A percentile compares a stretch with the other conserved stretches of the same genome.
phyloP scores from a whole-genome alignment of 768 basidiomycete species.

The Hemileccinum impolitum region DNA sequence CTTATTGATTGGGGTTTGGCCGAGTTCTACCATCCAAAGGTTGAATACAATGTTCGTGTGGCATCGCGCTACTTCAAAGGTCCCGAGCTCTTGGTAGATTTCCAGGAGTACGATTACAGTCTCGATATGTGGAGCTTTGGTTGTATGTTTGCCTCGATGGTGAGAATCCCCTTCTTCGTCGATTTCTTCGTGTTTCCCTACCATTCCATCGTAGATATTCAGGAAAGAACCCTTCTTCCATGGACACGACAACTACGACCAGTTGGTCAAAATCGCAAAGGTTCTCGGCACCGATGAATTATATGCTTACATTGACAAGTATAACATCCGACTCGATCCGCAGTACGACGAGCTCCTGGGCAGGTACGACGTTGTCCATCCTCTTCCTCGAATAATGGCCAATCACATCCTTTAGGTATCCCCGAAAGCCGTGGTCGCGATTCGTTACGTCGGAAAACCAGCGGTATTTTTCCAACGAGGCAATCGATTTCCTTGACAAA shows the following conservation, averaged over 20 bases:
- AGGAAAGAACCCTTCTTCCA: constrained; percentile 99
- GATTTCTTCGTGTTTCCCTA: neutral
- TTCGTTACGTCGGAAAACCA: constrained; percentile 97
- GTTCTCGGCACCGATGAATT: constrained; percentile 96
- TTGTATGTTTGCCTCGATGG: constrained; percentile 99
- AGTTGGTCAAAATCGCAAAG: constrained; percentile 96
- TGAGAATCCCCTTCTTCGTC: constrained; percentile 34
- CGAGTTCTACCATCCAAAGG: constrained; percentile 97
- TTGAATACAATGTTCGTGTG: constrained; percentile 97
- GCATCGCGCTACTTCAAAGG: constrained; percentile 98
- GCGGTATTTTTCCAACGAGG: constrained; percentile 94
- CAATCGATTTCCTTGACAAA: constrained; percentile 94
- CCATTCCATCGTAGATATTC: constrained; percentile 68
- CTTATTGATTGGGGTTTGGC: constrained; percentile 99
- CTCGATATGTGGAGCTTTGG: constrained; percentile 99
- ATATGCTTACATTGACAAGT: constrained; percentile 90
- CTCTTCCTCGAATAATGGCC: constrained; percentile 5
- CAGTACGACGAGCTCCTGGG: constrained; percentile 94
- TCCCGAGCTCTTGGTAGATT: constrained; percentile 93
- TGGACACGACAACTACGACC: constrained; percentile 98
- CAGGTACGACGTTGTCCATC: constrained; percentile 43
- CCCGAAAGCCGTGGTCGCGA: constrained; percentile 91
- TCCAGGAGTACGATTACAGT: constrained; percentile 98
- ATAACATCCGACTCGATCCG: constrained; percentile 92
- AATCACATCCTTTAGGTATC: constrained; percentile 52